phyloP scores from a whole-genome alignment of 164 flowering plant genomes.

The Paratinospora sagittata region DNA sequence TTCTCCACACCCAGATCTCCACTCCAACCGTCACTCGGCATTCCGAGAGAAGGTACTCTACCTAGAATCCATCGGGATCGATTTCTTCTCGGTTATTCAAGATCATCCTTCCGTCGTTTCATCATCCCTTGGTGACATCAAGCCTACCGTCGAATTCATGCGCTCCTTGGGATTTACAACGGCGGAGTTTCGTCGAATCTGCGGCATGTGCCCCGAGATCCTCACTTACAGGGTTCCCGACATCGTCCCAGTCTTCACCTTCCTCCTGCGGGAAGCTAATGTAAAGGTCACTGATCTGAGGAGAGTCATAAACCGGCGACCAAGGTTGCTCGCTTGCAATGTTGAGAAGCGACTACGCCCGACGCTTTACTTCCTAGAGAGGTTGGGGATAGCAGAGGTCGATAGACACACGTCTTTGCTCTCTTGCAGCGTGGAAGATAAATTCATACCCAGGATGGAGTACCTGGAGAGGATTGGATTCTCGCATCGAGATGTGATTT shows the following conservation, averaged over 20 bases:
- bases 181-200: conserved; percentile 47
- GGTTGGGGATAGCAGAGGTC: conserved; percentile 61
- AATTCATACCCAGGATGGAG: conserved; percentile 67
- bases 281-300: conserved; percentile 31
- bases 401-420: conserved; percentile 51
- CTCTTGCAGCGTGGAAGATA: conserved; percentile 72
- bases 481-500: conserved; percentile 36
- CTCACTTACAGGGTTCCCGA: conserved; percentile 28
- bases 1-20: neutral
- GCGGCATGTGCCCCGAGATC: conserved; percentile 73
- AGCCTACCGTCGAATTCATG: conserved; percentile 47
- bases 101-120: conserved; percentile 44
- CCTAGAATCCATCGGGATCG: conserved; percentile 82
- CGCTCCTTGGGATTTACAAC: conserved; percentile 49
- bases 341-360: conserved; percentile 73
- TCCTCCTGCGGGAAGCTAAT: conserved; percentile 75
- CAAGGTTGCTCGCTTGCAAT: conserved; percentile 49
- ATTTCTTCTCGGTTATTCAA: conserved; percentile 44
- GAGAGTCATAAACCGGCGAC: conserved; percentile 26
- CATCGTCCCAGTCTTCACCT: conserved; percentile 54
- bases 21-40: conserved; percentile 4
- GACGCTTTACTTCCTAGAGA: conserved; percentile 76
- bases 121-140: conserved; percentile 37
- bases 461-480: conserved; percentile 67
- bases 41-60: conserved; percentile 67